Evolutionary conservation across 371 early-diverging fungal genomes (phyloP).

Genomic region (Mucor irregularis): DNA sequence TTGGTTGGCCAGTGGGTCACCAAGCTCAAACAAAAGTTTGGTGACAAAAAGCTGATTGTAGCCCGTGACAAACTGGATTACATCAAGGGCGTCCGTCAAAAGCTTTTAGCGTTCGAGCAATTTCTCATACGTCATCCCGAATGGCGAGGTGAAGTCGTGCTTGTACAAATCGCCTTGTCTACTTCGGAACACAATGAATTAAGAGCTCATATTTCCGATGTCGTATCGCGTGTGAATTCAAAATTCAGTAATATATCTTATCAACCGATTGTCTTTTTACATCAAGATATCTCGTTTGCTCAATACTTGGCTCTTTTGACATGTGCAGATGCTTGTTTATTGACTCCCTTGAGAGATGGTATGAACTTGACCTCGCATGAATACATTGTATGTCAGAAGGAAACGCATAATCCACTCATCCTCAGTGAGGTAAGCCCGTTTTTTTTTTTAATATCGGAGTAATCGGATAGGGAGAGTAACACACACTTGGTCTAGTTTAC

Average conservation of each 20-base stretch:
- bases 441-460: no score
- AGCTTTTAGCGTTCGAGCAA: conserved; percentile 91
- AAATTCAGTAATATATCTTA: conserved; percentile 91
- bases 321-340: conserved; percentile 88
- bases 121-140: conserved; percentile 90
- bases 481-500: conserved; percentile 63
- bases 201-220: conserved; percentile 82
- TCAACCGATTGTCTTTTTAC: conserved; percentile 91
- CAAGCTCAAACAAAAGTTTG: conserved; percentile 76
- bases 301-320: conserved; percentile 92
- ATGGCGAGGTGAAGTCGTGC: conserved; percentile 82
- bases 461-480: not conserved
- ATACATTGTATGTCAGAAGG: conserved; percentile 90
- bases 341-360: conserved; percentile 94
- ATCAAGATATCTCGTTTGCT: conserved; percentile 81
- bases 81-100: conserved; percentile 98
- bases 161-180: conserved; percentile 72
- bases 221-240: conserved; percentile 90
- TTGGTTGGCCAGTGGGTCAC: conserved; percentile 75
- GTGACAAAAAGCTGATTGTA: conserved; percentile 85
- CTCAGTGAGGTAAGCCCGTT: conserved; percentile 86
- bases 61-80: conserved; percentile 98
- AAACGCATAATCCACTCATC: conserved; percentile 82
- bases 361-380: conserved; percentile 98
- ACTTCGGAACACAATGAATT: conserved; percentile 71